phyloP scores from a whole-genome alignment of 306 rosid species.

The Inga leiocalycina region DNA sequence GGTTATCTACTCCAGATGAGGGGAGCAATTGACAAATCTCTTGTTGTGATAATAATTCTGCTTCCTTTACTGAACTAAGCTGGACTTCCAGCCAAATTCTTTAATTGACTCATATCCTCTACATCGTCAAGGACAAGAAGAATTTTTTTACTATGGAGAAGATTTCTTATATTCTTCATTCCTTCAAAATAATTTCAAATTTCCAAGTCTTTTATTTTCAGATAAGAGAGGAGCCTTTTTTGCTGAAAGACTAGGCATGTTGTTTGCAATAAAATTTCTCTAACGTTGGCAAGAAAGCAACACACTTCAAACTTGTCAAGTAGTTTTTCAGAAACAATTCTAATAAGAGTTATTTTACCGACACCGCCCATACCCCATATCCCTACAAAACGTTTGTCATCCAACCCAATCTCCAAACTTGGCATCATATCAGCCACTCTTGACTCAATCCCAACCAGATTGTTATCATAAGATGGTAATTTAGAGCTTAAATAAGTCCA shows the following conservation, averaged over 20 bases:
- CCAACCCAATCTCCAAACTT: too few relatives aligned
- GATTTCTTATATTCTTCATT: background rate
- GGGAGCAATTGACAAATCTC: background rate
- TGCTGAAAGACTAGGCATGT: background rate
- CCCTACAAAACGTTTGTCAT: background rate
- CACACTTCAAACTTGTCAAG: background rate
- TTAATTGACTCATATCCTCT: background rate
- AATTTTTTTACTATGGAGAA: background rate
- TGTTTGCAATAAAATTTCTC: background rate
- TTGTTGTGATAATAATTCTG: background rate
- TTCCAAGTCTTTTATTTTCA: background rate
- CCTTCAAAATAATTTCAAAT: rapidly evolving
- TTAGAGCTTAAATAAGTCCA: background rate
- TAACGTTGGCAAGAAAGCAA: background rate
- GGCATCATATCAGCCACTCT: too few relatives aligned
- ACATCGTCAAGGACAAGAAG: background rate
- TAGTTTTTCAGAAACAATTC: background rate
- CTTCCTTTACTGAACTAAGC: background rate
- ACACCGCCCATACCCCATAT: background rate
- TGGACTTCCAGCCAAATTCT: background rate
- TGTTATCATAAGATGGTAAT: background rate
- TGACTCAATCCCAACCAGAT: too few relatives aligned
- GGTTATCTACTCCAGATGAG: background rate
- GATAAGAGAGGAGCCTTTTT: background rate
- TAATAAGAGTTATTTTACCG: too few relatives aligned